Base-by-base conservation (phyloP, 176 grass and related monocot genomes). In the Phoenix dactylifera region DNA sequence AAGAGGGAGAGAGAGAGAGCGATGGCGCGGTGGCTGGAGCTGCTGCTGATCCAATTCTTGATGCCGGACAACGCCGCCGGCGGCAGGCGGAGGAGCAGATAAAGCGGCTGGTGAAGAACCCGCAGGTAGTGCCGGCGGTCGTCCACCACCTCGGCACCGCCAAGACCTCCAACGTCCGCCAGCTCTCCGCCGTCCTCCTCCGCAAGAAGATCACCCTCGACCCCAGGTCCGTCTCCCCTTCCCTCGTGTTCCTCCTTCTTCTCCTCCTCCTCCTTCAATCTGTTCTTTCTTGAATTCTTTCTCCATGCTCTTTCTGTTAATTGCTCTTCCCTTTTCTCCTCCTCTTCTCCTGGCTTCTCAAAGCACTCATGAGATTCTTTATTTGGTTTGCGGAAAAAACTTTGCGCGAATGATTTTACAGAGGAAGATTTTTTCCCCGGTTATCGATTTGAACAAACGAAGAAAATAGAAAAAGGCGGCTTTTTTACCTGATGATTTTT, bases 31-130 rank as follows among this genome's bases (percentile, higher is more conserved):
- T 92, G 81, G 9, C 66, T 98, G 66, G 87, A 92, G 81, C 62
- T 98, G 48, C 48, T 98, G 72, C 64, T 98, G 60, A 98, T 98
- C 72, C 87, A 98, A 74, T 91, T 98, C 73, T 68, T 92, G 51
- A 92, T 98, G 93, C 93, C 93, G 30, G 87, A 98, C 70, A 98
- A 98, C 87, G 93, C 92, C 81, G 87, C 87, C 78, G 93, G 71
- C 81, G 84, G 29, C 93, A 92, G 84, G 93, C 93, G 58, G 92
- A 97, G 87, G 92, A 97, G 78, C 92, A 97, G 87, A 97, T 97
- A 74, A 82, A 77, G 72, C 92, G 81, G 51, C 62, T 91, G 55
- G 88, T 81, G 35, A 87, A 86, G 24, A 81, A 98, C 67, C 93
- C 87, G 3, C 76, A 74, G 51, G 93, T 98, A 24, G 93, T 98